phyloP scores from a whole-genome alignment of 2,329 filamentous ascomycete genomes.

The Calonectria leucothoes region DNA sequence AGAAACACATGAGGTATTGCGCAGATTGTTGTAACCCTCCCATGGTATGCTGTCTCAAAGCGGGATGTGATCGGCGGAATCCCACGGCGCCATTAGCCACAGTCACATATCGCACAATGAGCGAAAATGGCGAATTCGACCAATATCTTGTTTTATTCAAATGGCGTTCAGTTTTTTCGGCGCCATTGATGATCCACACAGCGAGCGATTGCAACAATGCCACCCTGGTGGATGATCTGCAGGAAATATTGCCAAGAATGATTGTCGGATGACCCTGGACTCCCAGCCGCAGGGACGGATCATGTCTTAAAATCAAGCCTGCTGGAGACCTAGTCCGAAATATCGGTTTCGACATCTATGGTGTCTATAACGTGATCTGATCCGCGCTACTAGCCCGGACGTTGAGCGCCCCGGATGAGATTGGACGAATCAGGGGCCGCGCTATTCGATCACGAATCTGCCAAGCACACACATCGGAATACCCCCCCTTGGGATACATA shows the following conservation, averaged over 20 bases:
- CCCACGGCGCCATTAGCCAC: constrained; percentile 16
- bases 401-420: constrained; percentile 20
- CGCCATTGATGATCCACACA: constrained; percentile 3
- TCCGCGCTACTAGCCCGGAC: constrained; percentile 24
- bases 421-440: constrained; percentile 24
- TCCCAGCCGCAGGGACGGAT: neutral
- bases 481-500: neutral
- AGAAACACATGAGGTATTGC: neutral
- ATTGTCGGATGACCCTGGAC: neutral
- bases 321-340: constrained; percentile 7
- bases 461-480: constrained; percentile 30
- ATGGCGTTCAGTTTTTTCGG: constrained; percentile 1
- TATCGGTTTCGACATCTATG: constrained; percentile 36
- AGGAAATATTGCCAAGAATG: constrained; percentile 28
- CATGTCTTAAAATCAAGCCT: constrained; percentile 4
- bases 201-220: neutral
- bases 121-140: constrained; percentile 23
- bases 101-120: neutral
- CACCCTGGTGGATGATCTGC: constrained; percentile 24
- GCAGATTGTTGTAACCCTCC: neutral
- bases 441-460: constrained; percentile 23
- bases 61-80: constrained; percentile 26
- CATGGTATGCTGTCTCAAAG: constrained; percentile 11
- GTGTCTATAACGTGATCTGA: constrained; percentile 36
- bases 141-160: constrained; percentile 1